Conservation (phyloP, 78 protist genomes). For the Chrysochromulina parva region DNA sequence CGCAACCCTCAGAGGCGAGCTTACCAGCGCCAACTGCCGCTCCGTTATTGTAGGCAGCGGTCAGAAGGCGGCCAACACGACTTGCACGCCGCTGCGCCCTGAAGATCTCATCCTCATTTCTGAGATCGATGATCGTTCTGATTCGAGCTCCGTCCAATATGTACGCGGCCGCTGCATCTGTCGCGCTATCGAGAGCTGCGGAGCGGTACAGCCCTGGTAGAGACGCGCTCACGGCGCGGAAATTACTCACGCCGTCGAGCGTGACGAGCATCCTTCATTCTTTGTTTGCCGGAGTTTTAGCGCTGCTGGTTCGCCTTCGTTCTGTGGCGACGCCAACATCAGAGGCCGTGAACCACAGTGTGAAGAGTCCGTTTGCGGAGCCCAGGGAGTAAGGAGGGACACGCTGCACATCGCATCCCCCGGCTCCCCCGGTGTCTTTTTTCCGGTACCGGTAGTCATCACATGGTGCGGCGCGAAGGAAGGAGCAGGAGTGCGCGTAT, state of each 20-base stretch:
- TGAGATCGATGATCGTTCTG: neutral
- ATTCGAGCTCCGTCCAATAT: neutral
- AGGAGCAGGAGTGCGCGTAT: too few relatives aligned
- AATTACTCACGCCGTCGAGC: neutral
- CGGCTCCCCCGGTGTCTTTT: too few relatives aligned
- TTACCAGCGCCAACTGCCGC: neutral
- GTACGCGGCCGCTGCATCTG: neutral
- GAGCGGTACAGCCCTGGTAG: constrained; percentile 4
- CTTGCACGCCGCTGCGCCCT: neutral
- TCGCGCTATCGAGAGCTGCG: neutral
- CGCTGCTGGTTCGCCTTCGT: too few relatives aligned
- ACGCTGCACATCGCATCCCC: too few relatives aligned
- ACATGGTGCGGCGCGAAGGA: too few relatives aligned
- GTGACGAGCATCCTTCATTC: too few relatives aligned
- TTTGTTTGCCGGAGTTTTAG: too few relatives aligned
- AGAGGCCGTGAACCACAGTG: too few relatives aligned
- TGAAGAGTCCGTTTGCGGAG: too few relatives aligned
- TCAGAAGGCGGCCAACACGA: neutral
- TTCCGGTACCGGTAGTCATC: too few relatives aligned
- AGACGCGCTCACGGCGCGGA: neutral
- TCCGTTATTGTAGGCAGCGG: neutral
- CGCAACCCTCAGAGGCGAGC: neutral
- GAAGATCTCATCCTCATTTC: neutral
- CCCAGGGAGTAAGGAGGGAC: too few relatives aligned
- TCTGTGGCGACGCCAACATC: too few relatives aligned